phyloP scores from a whole-genome alignment of 2,329 filamentous ascomycete species.

The Ceratocystis colombiana region DNA sequence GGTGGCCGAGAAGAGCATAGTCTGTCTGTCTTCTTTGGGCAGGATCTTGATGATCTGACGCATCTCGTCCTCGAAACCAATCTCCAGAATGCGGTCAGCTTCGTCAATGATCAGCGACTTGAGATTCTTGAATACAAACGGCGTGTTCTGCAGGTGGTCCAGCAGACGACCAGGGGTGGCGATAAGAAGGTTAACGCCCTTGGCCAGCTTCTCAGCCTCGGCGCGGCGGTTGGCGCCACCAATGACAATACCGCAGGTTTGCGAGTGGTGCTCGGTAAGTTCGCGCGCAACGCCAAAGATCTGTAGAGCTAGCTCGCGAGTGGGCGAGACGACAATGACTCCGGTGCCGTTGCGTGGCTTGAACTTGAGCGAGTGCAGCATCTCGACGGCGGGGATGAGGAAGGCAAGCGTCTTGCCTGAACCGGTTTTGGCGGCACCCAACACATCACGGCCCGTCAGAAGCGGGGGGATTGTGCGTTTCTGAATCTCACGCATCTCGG shows the following conservation, averaged over 20 bases:
- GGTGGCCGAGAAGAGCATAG: constrained; percentile 96
- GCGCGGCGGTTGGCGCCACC: constrained; percentile 84
- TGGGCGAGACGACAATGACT: constrained; percentile 85
- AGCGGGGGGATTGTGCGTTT: constrained; percentile 75
- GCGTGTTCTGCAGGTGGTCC: constrained; percentile 89
- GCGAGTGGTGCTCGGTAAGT: constrained; percentile 87
- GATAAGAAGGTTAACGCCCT: constrained; percentile 90
- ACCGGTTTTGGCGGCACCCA: constrained; percentile 91
- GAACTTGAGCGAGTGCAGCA: constrained; percentile 80
- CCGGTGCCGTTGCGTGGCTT: constrained; percentile 91
- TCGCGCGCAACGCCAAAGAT: constrained; percentile 93
- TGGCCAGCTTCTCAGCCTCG: constrained; percentile 85
- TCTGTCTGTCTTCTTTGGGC: constrained; percentile 76
- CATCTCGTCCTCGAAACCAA: constrained; percentile 99
- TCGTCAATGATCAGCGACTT: constrained; percentile 92
- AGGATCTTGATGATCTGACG: constrained; percentile 90
- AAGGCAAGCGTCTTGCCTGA: constrained; percentile 95
- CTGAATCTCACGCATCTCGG: constrained; percentile 93
- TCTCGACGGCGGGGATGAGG: constrained; percentile 86
- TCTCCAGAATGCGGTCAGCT: constrained; percentile 90
- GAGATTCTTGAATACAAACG: constrained; percentile 85
- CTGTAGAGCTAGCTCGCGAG: constrained; percentile 84
- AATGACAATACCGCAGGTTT: constrained; percentile 90
- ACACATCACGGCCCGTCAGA: constrained; percentile 79
- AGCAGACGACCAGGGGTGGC: constrained; percentile 86